Evolutionary conservation across 306 rosid genomes (phyloP).

Genomic region (Dicorynia guianensis): DNA sequence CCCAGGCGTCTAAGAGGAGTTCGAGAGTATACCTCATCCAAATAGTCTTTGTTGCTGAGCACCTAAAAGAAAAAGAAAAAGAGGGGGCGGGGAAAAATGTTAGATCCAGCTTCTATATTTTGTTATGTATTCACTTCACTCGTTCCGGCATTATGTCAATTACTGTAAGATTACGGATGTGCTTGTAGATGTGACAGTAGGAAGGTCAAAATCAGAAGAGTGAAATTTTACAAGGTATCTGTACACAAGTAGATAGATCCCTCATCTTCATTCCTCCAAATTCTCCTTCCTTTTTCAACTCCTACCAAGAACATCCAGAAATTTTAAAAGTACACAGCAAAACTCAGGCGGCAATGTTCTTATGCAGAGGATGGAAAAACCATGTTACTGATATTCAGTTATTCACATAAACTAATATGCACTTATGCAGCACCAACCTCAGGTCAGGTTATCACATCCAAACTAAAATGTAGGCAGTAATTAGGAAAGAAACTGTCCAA

Average conservation of each 20-base stretch:
- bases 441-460: not conserved
- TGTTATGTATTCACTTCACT: not conserved
- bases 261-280: too few relatives aligned
- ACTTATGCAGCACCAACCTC: not conserved
- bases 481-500: not conserved
- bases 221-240: too few relatives aligned
- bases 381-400: constrained; percentile 10
- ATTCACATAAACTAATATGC: constrained; percentile 1
- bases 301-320: too few relatives aligned
- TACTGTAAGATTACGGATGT: not conserved
- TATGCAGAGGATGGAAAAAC: constrained; percentile 19
- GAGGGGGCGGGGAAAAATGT: constrained; percentile 10
- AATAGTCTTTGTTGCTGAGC: constrained; percentile 61
- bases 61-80: constrained; percentile 48
- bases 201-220: too few relatives aligned
- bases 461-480: not conserved
- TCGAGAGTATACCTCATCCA: constrained; percentile 73
- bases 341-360: constrained; percentile 19
- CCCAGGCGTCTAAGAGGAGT: constrained; percentile 77
- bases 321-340: constrained; percentile 22
- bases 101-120: constrained; percentile 14
- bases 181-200: too few relatives aligned
- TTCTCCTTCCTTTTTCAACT: too few relatives aligned
- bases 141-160: not conserved
- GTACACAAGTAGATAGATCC: too few relatives aligned